phyloP scores from a whole-genome alignment of 768 basidiomycete genomes.

The Leucogyrophana mollusca region DNA sequence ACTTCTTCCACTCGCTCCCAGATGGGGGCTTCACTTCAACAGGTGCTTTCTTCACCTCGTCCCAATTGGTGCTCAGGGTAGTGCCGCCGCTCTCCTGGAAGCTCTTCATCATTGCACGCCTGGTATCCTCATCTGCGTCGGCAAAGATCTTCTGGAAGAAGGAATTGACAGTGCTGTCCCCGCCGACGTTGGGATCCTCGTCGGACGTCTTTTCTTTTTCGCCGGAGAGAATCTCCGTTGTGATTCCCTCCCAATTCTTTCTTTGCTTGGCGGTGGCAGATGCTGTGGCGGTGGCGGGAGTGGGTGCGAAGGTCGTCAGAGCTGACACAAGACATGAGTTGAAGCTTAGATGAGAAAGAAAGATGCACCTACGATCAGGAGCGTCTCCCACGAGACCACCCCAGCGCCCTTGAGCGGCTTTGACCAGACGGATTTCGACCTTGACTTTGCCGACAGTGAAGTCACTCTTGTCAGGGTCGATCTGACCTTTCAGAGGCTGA shows the following conservation, averaged over 20 bases:
- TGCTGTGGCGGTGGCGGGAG: conserved; percentile 36
- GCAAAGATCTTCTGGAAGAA: conserved; percentile 92
- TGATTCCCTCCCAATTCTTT: conserved; percentile 93
- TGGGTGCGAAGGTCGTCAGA: conserved; percentile 22
- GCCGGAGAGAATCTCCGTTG: conserved; percentile 56
- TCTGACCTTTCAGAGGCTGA: conserved; percentile 80
- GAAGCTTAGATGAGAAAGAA: conserved; percentile 11
- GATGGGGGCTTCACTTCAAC: conserved; percentile 82
- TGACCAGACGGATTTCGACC: conserved; percentile 78
- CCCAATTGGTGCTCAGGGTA: conserved; percentile 94
- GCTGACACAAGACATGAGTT: conserved; percentile 28
- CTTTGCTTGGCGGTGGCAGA: conserved; percentile 35
- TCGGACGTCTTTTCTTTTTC: conserved; percentile 71
- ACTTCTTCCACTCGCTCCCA: conserved; percentile 84
- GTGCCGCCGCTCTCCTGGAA: conserved; percentile 95
- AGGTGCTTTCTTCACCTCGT: conserved; percentile 68
- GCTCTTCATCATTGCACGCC: conserved; percentile 97
- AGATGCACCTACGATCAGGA: conserved; percentile 61
- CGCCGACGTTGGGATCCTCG: conserved; percentile 88
- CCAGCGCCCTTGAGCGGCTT: conserved; percentile 72
- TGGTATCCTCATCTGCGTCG: conserved; percentile 90
- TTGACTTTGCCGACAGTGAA: conserved; percentile 83
- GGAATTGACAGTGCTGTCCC: conserved; percentile 79
- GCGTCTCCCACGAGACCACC: conserved; percentile 68
- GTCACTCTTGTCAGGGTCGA: conserved; percentile 60